Conservation (phyloP, 495 filamentous ascomycete genomes). For the Filosporella fistucella region DNA sequence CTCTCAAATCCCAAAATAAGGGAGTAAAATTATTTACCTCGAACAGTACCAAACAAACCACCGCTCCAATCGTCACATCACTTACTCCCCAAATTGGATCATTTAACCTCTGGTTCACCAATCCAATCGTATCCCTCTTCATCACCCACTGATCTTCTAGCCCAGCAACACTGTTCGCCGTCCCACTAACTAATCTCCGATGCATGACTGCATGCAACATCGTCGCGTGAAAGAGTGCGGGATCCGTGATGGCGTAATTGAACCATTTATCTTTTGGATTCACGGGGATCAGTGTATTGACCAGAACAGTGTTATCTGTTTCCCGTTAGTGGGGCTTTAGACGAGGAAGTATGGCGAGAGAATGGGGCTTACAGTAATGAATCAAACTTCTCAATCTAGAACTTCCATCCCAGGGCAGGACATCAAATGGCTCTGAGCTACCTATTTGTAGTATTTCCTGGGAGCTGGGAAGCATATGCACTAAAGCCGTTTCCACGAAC, state of each 20-base stretch:
- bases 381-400: not conserved
- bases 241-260: not conserved
- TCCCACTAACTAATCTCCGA: not conserved
- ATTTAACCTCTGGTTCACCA: not conserved
- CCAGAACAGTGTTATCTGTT: not conserved
- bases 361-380: not conserved
- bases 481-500: too few species aligned
- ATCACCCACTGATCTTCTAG: too few species aligned
- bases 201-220: not conserved
- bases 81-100: not conserved
- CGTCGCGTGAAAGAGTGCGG: not conserved
- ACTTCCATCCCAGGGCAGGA: not conserved
- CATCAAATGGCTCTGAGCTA: too few species aligned
- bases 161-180: not conserved
- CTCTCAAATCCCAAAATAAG: too few species aligned
- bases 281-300: not conserved
- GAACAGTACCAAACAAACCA: not conserved
- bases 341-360: not conserved
- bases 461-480: too few species aligned
- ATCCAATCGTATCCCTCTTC: not conserved
- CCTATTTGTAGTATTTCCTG: too few species aligned
- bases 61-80: not conserved
- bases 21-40: not conserved
- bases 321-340: too few species aligned
- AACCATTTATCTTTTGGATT: constrained; percentile 3